A percentile compares a stretch with the other conserved stretches of the same genome.
Conservation (phyloP, 2,329 filamentous ascomycete genomes). For the Madurella mycetomatis region DNA sequence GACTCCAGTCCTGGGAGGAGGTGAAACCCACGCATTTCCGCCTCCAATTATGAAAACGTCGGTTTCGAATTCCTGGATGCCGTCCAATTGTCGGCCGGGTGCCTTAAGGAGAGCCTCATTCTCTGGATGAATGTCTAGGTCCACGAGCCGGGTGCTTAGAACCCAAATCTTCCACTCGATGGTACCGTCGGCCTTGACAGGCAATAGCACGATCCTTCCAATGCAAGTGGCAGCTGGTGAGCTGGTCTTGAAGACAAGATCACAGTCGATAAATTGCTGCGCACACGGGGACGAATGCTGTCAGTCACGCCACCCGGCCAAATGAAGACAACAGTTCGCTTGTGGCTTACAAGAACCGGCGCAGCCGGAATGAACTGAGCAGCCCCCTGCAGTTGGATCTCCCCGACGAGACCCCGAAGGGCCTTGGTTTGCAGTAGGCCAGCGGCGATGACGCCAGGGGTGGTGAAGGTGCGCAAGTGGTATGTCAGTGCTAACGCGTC, state of each 20-base stretch:
- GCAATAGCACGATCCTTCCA: conserved; percentile 33
- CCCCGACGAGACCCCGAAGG: conserved; percentile 18
- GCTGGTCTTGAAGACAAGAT: conserved; percentile 31
- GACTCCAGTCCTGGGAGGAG: too few species aligned
- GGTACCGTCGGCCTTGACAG: neutral
- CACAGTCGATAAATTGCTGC: conserved; percentile 31
- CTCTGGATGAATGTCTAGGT: conserved; percentile 27
- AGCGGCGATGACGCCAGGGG: conserved; percentile 23
- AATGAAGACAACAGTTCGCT: neutral
- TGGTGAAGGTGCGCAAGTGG: conserved; percentile 34
- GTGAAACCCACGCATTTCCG: conserved; percentile 30
- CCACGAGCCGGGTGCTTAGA: conserved; percentile 29
- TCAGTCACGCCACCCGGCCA: too few species aligned
- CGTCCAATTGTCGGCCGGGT: conserved; percentile 21
- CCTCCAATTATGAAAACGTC: conserved; percentile 35
- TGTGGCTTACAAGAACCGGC: conserved; percentile 18
- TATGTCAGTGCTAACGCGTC: conserved; percentile 35
- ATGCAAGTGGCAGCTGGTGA: conserved; percentile 29
- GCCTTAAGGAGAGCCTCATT: conserved; percentile 25
- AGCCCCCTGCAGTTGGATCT: conserved; percentile 16
- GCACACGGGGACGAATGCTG: neutral
- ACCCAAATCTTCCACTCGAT: conserved; percentile 35
- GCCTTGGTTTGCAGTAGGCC: conserved; percentile 21
- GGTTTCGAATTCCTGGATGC: conserved; percentile 23
- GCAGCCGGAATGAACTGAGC: conserved; percentile 18